These are phyloP conservation scores for Fagopyrum esculentum DNA, from an alignment of 148 eudicot species.

Conservation along the genomic window DNA sequence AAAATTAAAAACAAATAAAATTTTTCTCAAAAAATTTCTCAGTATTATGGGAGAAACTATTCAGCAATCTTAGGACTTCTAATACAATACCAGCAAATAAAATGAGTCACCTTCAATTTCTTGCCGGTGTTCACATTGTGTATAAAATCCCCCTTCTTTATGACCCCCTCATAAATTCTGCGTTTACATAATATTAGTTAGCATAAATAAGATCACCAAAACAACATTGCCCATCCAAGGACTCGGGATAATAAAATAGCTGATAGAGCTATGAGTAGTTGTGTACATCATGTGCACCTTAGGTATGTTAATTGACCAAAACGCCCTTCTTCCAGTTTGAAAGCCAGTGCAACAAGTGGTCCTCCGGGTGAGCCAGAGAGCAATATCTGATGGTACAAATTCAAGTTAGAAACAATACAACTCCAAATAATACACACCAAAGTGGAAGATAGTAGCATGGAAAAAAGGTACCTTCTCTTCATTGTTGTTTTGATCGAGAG, in stretches of 20 bases:
- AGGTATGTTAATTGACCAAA: conserved; percentile 93
- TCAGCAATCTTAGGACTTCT: background rate
- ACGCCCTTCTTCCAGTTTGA: conserved; percentile 91
- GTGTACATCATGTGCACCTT: conserved; percentile 35
- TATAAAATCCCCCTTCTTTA: conserved; percentile 89
- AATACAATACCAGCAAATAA: background rate
- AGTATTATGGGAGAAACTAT: background rate
- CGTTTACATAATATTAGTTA: conserved; percentile 19
- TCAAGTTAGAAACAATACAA: conserved; percentile 1
- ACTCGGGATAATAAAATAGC: background rate
- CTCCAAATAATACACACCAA: background rate
- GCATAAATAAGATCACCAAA: background rate
- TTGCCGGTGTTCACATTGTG: conserved; percentile 86
- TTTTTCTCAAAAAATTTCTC: background rate
- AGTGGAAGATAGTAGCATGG: background rate
- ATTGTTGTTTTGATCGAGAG: conserved; percentile 80
- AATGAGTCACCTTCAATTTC: conserved; percentile 63
- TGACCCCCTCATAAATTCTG: conserved; percentile 91
- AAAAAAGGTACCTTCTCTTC: conserved; percentile 75
- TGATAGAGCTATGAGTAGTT: background rate
- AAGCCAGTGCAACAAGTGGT: conserved; percentile 91
- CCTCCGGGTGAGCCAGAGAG: conserved; percentile 73
- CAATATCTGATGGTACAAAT: conserved; percentile 39
- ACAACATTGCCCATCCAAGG: background rate
- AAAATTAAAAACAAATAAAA: background rate